Evolutionary conservation across 2,329 filamentous ascomycete genomes (phyloP).

Genomic region (Neoscytalidium dimidiatum): DNA sequence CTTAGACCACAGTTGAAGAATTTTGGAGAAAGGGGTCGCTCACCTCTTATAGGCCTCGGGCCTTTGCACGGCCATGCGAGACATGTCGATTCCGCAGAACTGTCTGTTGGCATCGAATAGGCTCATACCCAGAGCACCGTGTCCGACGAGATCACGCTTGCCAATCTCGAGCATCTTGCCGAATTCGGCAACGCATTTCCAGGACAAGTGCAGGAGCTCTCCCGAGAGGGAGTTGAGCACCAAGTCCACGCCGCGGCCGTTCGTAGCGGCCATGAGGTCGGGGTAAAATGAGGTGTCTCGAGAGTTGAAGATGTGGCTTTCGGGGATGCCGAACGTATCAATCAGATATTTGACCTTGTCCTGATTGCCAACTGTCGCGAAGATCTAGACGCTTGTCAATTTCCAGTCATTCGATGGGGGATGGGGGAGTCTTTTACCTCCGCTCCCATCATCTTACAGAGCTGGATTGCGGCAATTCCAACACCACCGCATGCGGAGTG

Average conservation of each 20-base stretch:
- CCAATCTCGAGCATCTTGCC: slow-evolving; percentile 28
- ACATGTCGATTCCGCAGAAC: slow-evolving; percentile 16
- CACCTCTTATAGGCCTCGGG: not conserved
- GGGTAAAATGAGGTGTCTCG: slow-evolving; percentile 27
- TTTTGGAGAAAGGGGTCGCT: not conserved
- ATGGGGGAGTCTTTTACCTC: slow-evolving; percentile 19
- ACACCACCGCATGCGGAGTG: slow-evolving; percentile 26
- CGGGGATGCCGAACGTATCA: slow-evolving; percentile 21
- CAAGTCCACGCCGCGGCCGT: slow-evolving; percentile 35
- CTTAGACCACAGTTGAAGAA: not conserved
- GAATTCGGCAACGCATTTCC: slow-evolving; percentile 41
- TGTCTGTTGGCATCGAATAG: slow-evolving; percentile 12
- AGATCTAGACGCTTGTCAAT: slow-evolving; percentile 18
- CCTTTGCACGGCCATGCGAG: not conserved
- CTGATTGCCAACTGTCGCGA: slow-evolving; percentile 16
- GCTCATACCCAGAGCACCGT: slow-evolving; percentile 6
- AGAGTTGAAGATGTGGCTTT: slow-evolving; percentile 31
- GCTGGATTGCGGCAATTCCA: slow-evolving; percentile 24
- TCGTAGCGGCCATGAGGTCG: slow-evolving; percentile 27
- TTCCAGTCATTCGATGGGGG: not conserved
- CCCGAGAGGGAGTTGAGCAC: slow-evolving; percentile 28
- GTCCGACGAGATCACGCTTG: slow-evolving; percentile 25
- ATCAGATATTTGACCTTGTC: slow-evolving; percentile 15
- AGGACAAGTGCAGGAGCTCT: slow-evolving; percentile 36
- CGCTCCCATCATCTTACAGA: slow-evolving; percentile 25